A percentile compares a stretch with the other conserved stretches of the same genome.
Evolutionary conservation across 306 rosid genomes (phyloP).

Genomic region (Trichosanthes truncata): DNA sequence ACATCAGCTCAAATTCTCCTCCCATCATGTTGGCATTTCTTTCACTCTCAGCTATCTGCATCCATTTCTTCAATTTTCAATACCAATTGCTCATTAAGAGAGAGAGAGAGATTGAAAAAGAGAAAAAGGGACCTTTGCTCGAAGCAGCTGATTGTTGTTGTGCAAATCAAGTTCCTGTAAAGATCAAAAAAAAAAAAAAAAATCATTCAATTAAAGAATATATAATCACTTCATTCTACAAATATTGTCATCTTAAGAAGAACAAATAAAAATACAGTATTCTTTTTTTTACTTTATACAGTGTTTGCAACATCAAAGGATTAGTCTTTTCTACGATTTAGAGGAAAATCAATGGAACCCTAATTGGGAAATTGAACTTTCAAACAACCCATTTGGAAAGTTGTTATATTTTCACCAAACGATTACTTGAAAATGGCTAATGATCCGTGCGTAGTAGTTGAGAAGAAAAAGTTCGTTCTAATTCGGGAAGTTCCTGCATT

Average conservation of each 20-base stretch:
- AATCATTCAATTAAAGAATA: neutral
- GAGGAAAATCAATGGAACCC: neutral
- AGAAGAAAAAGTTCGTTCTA: neutral
- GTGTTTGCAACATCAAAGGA: neutral
- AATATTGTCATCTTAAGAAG: neutral
- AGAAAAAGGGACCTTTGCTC: slow-evolving; percentile 55
- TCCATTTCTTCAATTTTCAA: neutral
- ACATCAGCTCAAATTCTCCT: slow-evolving; percentile 43
- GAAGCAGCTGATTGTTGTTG: slow-evolving; percentile 82
- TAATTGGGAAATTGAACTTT: neutral
- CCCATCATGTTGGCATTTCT: slow-evolving; percentile 45
- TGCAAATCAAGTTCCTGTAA: slow-evolving; percentile 90
- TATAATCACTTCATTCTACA: neutral
- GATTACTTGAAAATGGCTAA: neutral
- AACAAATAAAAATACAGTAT: neutral
- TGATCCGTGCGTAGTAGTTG: neutral
- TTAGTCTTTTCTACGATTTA: neutral
- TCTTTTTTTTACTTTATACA: neutral
- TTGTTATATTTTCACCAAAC: neutral
- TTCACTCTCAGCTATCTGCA: slow-evolving; percentile 85
- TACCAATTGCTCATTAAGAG: neutral
- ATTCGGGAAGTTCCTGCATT: neutral
- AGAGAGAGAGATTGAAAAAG: neutral
- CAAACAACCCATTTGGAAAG: neutral
- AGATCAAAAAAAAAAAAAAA: too few species aligned